phyloP scores from a whole-genome alignment of 2,329 filamentous ascomycete species.

The Phaeosphaeria sp. region DNA sequence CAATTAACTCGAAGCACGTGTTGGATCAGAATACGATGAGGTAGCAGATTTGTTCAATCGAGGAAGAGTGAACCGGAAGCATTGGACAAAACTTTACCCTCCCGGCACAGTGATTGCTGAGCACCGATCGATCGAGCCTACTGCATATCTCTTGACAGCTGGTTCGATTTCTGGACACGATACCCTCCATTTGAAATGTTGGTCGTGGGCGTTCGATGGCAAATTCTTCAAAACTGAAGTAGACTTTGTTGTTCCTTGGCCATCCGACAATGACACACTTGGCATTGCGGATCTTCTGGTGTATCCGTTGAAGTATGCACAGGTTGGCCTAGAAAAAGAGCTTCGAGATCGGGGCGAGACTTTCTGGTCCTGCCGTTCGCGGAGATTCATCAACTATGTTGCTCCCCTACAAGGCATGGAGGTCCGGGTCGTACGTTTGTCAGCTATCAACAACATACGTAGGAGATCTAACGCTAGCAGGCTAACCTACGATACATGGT shows the following conservation, averaged over 20 bases:
- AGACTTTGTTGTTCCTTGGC: slow-evolving; percentile 1
- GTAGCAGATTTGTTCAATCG: slow-evolving; percentile 3
- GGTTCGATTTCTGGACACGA: not conserved
- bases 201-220: slow-evolving; percentile 8
- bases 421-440: slow-evolving; percentile 3
- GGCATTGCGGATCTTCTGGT: not conserved
- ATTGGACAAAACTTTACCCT: slow-evolving; percentile 8
- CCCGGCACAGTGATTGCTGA: slow-evolving; percentile 1
- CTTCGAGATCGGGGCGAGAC: slow-evolving; percentile 2
- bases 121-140: not conserved
- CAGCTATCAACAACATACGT: not conserved
- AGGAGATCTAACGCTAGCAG: not conserved
- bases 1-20: not conserved
- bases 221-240: slow-evolving; percentile 5
- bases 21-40: slow-evolving; percentile 4
- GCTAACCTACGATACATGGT: slow-evolving; percentile 10
- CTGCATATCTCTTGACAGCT: slow-evolving; percentile 1
- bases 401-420: not conserved
- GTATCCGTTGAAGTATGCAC: slow-evolving; percentile 6
- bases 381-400: slow-evolving; percentile 2
- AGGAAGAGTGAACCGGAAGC: slow-evolving; percentile 2
- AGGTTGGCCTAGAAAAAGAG: not conserved
- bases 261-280: not conserved
- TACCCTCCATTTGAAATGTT: not conserved
- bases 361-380: slow-evolving; percentile 6